phyloP scores from a whole-genome alignment of 2,329 filamentous ascomycete species.

The Penicillium expansum region DNA sequence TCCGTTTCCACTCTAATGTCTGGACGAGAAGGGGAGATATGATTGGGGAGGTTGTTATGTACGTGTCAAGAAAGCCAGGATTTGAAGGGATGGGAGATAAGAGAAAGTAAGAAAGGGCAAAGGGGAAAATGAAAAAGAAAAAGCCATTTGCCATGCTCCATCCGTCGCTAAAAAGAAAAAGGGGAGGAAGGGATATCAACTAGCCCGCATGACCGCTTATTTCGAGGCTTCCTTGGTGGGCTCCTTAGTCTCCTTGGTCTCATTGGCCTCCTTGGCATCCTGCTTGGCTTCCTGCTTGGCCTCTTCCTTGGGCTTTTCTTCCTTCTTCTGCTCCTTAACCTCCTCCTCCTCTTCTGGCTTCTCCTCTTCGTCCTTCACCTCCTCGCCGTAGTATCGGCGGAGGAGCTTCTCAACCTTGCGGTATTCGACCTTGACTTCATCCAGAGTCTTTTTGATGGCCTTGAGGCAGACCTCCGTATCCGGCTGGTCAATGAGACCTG shows the following conservation, averaged over 20 bases:
- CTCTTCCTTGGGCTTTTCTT: conserved; percentile 10
- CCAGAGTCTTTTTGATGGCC: conserved; percentile 68
- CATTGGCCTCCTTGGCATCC: background rate
- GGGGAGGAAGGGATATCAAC: conserved; percentile 15
- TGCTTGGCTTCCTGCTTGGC: conserved; percentile 9
- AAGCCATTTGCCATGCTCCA: conserved; percentile 29
- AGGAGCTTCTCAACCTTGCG: conserved; percentile 68
- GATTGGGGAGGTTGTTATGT: conserved; percentile 14
- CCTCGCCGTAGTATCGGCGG: conserved; percentile 65
- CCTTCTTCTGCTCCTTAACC: background rate
- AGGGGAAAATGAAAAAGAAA: conserved; percentile 19
- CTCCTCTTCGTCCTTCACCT: conserved; percentile 15
- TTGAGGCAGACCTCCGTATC: conserved; percentile 67
- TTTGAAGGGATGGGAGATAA: background rate
- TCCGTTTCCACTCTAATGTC: conserved; percentile 1
- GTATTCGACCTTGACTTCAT: conserved; percentile 73
- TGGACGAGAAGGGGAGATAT: background rate
- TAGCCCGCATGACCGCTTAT: conserved; percentile 6
- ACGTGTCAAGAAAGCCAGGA: conserved; percentile 12
- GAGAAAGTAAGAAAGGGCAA: conserved; percentile 8
- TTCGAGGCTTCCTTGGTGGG: conserved; percentile 8
- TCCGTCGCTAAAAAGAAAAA: conserved; percentile 26
- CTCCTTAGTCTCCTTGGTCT: conserved; percentile 3
- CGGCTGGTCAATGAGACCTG: conserved; percentile 63
- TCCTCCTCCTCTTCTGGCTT: conserved; percentile 11